Evolutionary conservation across 163 green algal genomes (phyloP).

Genomic region (Smithsoniella earleae): DNA sequence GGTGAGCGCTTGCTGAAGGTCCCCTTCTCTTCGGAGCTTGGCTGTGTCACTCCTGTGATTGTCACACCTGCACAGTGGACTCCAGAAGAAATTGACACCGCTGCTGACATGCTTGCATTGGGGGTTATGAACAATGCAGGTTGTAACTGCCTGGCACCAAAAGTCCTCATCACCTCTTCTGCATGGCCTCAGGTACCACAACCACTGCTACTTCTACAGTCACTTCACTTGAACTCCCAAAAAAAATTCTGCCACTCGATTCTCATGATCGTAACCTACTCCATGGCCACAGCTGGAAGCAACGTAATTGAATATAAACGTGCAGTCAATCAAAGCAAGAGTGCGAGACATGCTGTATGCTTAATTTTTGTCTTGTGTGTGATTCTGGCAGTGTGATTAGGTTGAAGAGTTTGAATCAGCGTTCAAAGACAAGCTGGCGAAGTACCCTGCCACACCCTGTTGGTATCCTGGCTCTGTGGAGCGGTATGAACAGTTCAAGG

Average conservation of each 20-base stretch:
- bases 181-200: background rate
- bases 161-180: background rate
- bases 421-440: background rate
- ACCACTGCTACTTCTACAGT: too few species aligned
- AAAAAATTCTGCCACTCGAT: too few species aligned
- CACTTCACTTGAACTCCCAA: too few species aligned
- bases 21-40: conserved; percentile 40
- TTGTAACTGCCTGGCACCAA: conserved; percentile 39
- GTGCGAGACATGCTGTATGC: too few species aligned
- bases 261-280: too few species aligned
- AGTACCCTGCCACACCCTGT: background rate
- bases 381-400: too few species aligned
- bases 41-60: conserved; percentile 38
- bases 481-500: background rate
- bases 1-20: conserved; percentile 41
- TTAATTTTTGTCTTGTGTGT: too few species aligned
- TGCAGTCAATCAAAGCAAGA: too few species aligned
- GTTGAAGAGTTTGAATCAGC: background rate
- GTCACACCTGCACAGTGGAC: conserved; percentile 32
- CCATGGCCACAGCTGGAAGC: too few species aligned
- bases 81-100: conserved; percentile 23
- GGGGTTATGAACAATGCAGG: conserved; percentile 32
- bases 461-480: background rate
- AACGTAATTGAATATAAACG: too few species aligned
- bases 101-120: conserved; percentile 26